Evolutionary conservation across 139 green algal genomes (phyloP), one percentile per base, ranked within the genome.

Genomic region (Chlamydomonas incerta): DNA sequence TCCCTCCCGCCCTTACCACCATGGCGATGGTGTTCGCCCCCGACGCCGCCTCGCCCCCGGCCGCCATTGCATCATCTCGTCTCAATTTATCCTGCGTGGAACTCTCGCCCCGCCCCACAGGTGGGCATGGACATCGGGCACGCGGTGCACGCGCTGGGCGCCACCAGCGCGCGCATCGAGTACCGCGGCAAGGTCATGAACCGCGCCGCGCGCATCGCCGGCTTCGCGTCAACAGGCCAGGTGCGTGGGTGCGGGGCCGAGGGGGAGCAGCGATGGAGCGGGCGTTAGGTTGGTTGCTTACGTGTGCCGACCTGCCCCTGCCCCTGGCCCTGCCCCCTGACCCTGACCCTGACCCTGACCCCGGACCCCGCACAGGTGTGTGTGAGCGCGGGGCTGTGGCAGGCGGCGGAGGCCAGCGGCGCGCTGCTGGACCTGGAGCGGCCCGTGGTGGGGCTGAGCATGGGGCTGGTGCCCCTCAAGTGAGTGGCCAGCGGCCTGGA

Each of bases 131-230:
- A 71, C 58, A 34, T 35, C 28, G 83, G 83, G 55, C 35, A 33
- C 8, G 72, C 58, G 33, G 75, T 37, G 29, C 24, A 47, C 46
- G 17, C n/a, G 58, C 72, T 80, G 50, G 72, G 83, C 72, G 33
- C 67, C 3, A 77, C 72, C 13, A 73, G 72, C 8, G 83, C 72
- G 18, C 47, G 68, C 17, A 74, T 88, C 63, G 74, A 71, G 35
- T 88, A 88, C 72, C 66, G 83, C n/a, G 83, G 83, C 58, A 83
- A 83, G 68, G 83, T 88, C 35, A 82, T 88, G 37, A 88, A 88
- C 69, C 83, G 83, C 34, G 57, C 83, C 26, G 83, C 83, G 24
- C 47, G 83, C 28, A 50, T 88, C 21, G 58, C 83, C 35, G 73
- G 62, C 23, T 58, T 74, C 23, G 72, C 83, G 21, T 68, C 29